Percentiles rank a stretch among this genome's conserved stretches.
Conservation (phyloP, 805 yeast genomes). For the Metschnikowia arizonensis region DNA sequence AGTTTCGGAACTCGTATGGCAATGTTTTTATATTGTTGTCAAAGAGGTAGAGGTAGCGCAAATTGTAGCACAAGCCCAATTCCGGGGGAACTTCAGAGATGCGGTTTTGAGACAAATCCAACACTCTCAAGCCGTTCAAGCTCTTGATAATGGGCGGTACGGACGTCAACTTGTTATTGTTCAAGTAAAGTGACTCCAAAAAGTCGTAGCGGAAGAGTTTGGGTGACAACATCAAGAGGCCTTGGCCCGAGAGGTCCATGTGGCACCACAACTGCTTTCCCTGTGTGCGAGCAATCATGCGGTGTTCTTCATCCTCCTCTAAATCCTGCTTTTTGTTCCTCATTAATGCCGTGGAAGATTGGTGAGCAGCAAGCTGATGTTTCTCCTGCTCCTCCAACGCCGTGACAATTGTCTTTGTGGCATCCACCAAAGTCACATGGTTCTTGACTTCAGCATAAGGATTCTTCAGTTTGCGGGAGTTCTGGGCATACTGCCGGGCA, state of each 20-base stretch:
- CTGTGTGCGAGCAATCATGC: conserved; percentile 54
- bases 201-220: conserved; percentile 77
- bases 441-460: conserved; percentile 36
- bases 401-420: conserved; percentile 36
- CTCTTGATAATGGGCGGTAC: conserved; percentile 67
- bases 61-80: conserved; percentile 74
- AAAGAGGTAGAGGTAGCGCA: conserved; percentile 79
- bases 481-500: conserved; percentile 77
- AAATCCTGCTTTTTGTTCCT: conserved; percentile 44
- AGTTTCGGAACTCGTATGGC: conserved; percentile 82
- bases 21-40: conserved; percentile 75
- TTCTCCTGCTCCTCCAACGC: conserved; percentile 38
- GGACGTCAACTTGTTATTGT: conserved; percentile 70
- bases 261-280: conserved; percentile 92
- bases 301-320: conserved; percentile 62
- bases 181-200: conserved; percentile 79
- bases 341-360: conserved; percentile 29
- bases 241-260: conserved; percentile 87
- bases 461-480: conserved; percentile 47
- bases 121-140: conserved; percentile 68
- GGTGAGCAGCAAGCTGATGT: conserved; percentile 34
- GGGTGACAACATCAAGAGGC: conserved; percentile 64
- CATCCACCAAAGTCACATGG: conserved; percentile 36
- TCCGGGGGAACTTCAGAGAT: conserved; percentile 75
- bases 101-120: conserved; percentile 80